Evolutionary conservation across 805 yeast species (phyloP).

Genomic region (Candida sanyiensis): DNA sequence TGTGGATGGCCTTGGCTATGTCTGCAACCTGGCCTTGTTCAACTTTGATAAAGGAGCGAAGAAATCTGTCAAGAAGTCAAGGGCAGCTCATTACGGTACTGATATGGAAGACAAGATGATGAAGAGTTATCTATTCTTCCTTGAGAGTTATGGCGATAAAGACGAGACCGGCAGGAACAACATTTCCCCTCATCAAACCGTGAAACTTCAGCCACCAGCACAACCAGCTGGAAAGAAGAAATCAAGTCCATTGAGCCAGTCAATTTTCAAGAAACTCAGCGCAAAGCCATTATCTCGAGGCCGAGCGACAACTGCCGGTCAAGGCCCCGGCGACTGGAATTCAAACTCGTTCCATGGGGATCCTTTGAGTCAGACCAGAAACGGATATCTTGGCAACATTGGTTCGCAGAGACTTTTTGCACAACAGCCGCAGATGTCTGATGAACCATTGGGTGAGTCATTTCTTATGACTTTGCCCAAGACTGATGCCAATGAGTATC

Average conservation of each 20-base stretch:
- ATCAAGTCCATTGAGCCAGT: constrained; percentile 10
- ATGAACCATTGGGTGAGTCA: constrained; percentile 36
- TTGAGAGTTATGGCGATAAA: constrained; percentile 68
- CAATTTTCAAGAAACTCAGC: constrained; percentile 6
- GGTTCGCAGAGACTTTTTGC: not conserved
- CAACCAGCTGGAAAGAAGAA: constrained; percentile 7
- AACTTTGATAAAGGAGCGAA: constrained; percentile 59
- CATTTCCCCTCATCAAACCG: not conserved
- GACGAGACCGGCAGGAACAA: constrained; percentile 14
- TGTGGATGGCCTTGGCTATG: constrained; percentile 92
- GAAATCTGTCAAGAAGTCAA: constrained; percentile 27
- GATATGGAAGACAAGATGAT: constrained; percentile 84
- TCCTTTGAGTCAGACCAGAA: constrained; percentile 1
- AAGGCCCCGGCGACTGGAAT: constrained; percentile 13
- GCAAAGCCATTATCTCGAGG: constrained; percentile 9
- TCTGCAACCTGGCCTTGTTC: constrained; percentile 92
- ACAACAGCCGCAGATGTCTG: constrained; percentile 1
- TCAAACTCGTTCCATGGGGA: constrained; percentile 7
- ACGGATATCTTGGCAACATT: constrained; percentile 1
- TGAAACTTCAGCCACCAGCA: not conserved
- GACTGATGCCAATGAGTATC: constrained; percentile 29
- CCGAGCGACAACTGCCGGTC: constrained; percentile 9
- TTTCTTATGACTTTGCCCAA: constrained; percentile 34
- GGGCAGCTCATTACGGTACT: constrained; percentile 36
- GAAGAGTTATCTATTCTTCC: constrained; percentile 79